Conservation (phyloP, 1,284 basidiomycete genomes). For the Schizophyllum amplum region DNA sequence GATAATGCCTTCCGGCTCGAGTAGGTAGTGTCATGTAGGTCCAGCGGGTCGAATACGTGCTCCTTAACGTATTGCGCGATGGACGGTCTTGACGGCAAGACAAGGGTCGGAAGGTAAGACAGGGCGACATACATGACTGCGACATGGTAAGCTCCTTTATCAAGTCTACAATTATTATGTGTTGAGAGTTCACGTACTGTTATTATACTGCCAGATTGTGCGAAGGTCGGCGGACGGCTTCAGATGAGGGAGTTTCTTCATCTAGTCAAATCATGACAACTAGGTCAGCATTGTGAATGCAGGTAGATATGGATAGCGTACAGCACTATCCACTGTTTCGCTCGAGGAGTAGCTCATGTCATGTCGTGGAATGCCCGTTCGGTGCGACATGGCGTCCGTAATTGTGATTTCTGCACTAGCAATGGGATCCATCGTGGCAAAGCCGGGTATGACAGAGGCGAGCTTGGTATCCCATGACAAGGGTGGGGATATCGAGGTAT, state of each 20-base stretch:
- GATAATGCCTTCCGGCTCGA: constrained; percentile 11
- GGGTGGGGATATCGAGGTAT: constrained; percentile 13
- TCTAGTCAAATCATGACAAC: constrained; percentile 15
- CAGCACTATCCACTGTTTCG: constrained; percentile 4
- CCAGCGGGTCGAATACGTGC: constrained; percentile 16
- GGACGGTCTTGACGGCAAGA: constrained; percentile 11
- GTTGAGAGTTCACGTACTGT: constrained; percentile 9
- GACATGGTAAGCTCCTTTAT: not conserved
- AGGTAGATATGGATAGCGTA: not conserved
- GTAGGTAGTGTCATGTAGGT: constrained; percentile 16
- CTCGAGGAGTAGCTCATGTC: constrained; percentile 10
- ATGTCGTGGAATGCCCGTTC: constrained; percentile 17
- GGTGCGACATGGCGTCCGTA: constrained; percentile 18
- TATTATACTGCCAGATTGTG: constrained; percentile 36
- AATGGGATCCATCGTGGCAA: constrained; percentile 16
- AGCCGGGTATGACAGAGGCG: constrained; percentile 15
- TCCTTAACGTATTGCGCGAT: constrained; percentile 16
- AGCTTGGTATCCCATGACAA: constrained; percentile 18
- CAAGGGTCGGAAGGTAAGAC: constrained; percentile 14
- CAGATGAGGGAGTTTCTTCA: constrained; percentile 27
- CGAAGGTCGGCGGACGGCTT: constrained; percentile 31
- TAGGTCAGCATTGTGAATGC: not conserved
- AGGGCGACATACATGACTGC: constrained; percentile 14
- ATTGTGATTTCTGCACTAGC: constrained; percentile 15
- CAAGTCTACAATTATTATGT: not conserved